phyloP scores from a whole-genome alignment of 2,329 filamentous ascomycete genomes.

The Talaromyces rugulosus region DNA sequence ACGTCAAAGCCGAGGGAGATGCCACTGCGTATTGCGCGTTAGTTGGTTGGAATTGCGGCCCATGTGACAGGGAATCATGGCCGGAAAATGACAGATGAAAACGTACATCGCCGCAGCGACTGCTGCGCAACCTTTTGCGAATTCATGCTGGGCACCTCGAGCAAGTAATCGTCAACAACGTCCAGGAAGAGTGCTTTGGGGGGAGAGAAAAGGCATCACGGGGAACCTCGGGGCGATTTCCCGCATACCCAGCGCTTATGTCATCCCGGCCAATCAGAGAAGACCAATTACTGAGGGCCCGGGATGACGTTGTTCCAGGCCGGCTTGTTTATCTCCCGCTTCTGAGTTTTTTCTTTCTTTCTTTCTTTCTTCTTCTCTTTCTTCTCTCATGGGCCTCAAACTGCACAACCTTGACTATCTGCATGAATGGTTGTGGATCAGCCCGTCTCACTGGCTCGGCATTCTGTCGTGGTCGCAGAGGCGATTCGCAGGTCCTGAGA shows the following conservation, averaged over 20 bases:
- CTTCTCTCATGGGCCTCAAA: constrained; percentile 28
- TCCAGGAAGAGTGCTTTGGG: not conserved
- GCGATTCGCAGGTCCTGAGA: constrained; percentile 36
- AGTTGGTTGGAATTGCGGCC: not conserved
- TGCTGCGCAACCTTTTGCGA: constrained; percentile 46
- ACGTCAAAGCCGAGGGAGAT: constrained; percentile 40
- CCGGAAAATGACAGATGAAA: not conserved
- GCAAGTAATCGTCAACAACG: not conserved
- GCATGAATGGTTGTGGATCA: constrained; percentile 7
- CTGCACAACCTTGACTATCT: constrained; percentile 5
- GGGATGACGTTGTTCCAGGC: constrained; percentile 37
- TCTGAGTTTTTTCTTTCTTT: constrained; percentile 6
- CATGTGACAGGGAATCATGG: not conserved
- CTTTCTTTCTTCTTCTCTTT: constrained; percentile 13
- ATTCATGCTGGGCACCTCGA: constrained; percentile 35
- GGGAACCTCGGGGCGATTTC: constrained; percentile 30
- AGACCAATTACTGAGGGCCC: constrained; percentile 25
- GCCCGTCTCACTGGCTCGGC: constrained; percentile 37
- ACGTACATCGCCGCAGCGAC: constrained; percentile 47
- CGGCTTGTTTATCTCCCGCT: constrained; percentile 15
- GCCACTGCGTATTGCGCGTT: constrained; percentile 31
- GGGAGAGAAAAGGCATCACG: constrained; percentile 16
- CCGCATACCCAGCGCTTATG: not conserved
- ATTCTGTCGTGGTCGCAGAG: constrained; percentile 42
- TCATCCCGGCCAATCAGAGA: constrained; percentile 29